Percentiles rank a stretch among this genome's conserved stretches.
Evolutionary conservation across 345 rosid species (phyloP).

Genomic region (Stellera chamaejasme): DNA sequence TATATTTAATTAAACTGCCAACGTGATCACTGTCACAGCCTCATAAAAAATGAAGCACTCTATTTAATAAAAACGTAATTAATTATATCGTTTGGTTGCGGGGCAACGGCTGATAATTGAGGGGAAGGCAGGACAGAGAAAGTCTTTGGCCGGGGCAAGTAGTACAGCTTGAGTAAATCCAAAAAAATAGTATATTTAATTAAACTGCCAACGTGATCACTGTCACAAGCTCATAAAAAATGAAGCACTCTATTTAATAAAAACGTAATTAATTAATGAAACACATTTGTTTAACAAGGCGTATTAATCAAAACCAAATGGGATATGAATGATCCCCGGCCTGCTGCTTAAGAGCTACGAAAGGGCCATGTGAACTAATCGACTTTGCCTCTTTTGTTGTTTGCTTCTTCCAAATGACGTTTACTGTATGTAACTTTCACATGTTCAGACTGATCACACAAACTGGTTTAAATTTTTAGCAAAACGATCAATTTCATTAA

Average conservation of each 20-base stretch:
- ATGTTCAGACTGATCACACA: too few relatives aligned
- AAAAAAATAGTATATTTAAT: too few relatives aligned
- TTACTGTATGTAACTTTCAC: too few relatives aligned
- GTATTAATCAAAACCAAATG: neutral
- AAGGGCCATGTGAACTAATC: conserved; percentile 9
- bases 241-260: neutral
- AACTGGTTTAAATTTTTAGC: too few relatives aligned
- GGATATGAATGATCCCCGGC: neutral
- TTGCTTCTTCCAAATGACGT: neutral
- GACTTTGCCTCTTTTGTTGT: neutral
- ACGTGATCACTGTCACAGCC: conserved; percentile 4
- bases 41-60: conserved; percentile 3
- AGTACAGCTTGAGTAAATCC: too few relatives aligned
- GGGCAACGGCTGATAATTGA: neutral
- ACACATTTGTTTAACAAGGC: neutral
- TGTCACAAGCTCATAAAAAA: conserved; percentile 11
- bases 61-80: neutral
- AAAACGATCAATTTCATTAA: too few relatives aligned
- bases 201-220: too few relatives aligned
- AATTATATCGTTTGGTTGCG: neutral
- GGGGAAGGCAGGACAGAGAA: neutral
- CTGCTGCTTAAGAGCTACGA: neutral
- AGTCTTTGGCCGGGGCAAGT: too few relatives aligned
- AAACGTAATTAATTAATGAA: neutral
- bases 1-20: too few relatives aligned